Evolutionary conservation across 495 filamentous ascomycete genomes (phyloP), one percentile per base, ranked within the genome.

Genomic region (Annulohypoxylon bovei): DNA sequence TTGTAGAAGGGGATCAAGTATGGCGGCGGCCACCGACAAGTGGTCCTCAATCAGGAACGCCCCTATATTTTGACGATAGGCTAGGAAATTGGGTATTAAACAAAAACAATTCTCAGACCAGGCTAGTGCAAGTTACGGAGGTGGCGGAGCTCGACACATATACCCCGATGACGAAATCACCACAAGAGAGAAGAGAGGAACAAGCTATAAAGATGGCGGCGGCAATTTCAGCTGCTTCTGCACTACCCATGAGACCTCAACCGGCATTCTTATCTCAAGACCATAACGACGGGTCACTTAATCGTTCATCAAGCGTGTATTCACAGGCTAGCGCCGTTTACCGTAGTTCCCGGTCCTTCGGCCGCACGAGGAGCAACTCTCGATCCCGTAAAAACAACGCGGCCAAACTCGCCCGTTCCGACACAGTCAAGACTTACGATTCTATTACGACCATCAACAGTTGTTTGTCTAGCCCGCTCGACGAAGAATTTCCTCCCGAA

Each of bases 31-130:
- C 80, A 6, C 78, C 81, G 11, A 70, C 77, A 18, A 74, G 64
- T 4, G 79, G 80, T 30, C 79, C 80, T 6, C 70, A 73, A 9
- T 79, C 81, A 1, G 80, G 80, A 11, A 75, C 76, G 2, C 75
- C 80, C 1, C 73, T 76, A 27, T 84, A 80, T 40, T 75, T 81
- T 56, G 81, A 81, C 27, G 80, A 85, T 65, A 84, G 75, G 62
- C 75, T 73, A 32, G 80, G 81, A 0, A 84, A 84, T 65, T 84
- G 82, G 83, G 76, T 82, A 11, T 69, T 82, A 4, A 77, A 78
- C 18, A 73, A 74, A 11, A 55, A 67, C 20, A 55, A 75, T 40
- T 68, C 60, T 25, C 64, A 53, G 37, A 70, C 76, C 4, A 69
- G 63, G 16, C 56, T 67, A 11, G 50, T 62, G 3, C 67, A 71